These are phyloP conservation scores for Rheum nobile DNA, from an alignment of 148 eudicot species.

Conservation along the genomic window DNA sequence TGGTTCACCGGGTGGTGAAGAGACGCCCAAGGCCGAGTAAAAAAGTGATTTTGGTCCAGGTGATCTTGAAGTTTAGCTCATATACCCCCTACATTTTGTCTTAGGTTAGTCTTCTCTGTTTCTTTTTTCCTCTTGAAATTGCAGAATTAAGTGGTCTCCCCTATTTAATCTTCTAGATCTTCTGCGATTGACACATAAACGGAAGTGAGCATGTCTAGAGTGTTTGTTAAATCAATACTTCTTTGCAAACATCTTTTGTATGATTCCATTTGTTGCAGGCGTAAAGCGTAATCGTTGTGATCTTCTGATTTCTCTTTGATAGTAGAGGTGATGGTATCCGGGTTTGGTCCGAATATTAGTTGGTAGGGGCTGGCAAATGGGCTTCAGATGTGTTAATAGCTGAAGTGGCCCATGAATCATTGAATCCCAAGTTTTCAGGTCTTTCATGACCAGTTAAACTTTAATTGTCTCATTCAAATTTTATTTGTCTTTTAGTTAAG, in stretches of 20 bases:
- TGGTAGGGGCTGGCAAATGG: too few relatives aligned
- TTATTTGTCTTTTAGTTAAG: too few relatives aligned
- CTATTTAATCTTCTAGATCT: neutral
- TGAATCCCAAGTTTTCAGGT: too few relatives aligned
- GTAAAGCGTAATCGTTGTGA: neutral
- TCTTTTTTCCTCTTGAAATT: neutral
- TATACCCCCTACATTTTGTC: neutral
- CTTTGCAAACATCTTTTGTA: too few relatives aligned
- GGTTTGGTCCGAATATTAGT: too few relatives aligned
- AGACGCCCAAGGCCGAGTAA: neutral
- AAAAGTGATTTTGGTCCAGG: neutral
- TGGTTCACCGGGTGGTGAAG: slow-evolving; percentile 3
- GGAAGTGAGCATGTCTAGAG: neutral
- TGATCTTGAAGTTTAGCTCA: neutral
- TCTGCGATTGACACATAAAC: neutral
- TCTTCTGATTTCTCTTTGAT: neutral
- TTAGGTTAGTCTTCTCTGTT: neutral
- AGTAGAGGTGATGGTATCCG: neutral
- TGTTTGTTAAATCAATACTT: neutral
- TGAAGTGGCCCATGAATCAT: too few relatives aligned
- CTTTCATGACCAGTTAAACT: too few relatives aligned
- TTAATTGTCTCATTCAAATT: too few relatives aligned
- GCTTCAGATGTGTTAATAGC: too few relatives aligned
- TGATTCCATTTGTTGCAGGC: too few relatives aligned
- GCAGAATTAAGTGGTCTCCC: neutral